Base-by-base conservation (phyloP, 768 basidiomycete genomes). In the Baorangia bicolor region DNA sequence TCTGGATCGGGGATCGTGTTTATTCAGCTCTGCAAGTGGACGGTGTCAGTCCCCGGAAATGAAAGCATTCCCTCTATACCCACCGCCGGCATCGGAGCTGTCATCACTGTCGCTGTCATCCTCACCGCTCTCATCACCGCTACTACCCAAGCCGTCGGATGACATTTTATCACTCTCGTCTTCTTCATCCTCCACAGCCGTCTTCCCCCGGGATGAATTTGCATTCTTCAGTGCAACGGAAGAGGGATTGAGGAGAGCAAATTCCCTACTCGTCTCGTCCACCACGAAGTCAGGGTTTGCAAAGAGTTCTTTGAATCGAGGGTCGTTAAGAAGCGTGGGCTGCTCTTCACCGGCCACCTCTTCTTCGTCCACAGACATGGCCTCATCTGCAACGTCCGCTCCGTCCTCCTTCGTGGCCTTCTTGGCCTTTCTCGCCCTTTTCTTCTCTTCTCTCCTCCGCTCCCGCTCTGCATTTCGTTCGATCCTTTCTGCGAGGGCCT, bases 171-270 rank as follows among this genome's bases (percentile, higher is more conserved):
- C 90, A 61, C 87, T 91, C 67, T 93, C 91, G 18, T 94, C 94
- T 30, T 91, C 91, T 61, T 95, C 92, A 34, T 91, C 85, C 65
- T 94, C 90, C 25, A 92, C 90, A 2, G 88, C 92, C 1, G 92
- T 95, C 78, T 82, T 91, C 47, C 73, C 71, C 59, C 77, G 73
- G 33, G 61, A 65, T 55, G 56, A 69, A 51, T 63, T 64, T 48
- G 43, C 68, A 66, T 76, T 73, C 68, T 77, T 82, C 67, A 81
- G 81, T 30, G 82, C 79, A n/a, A 75, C 84, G 11, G 87, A 74
- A 20, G 94, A 95, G 14, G 96, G 96, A 70, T 98, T 94, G 68
- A 98, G 83, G 60, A 98, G 73, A n/a, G 87, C 90, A 69, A 80
- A 98, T 75, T 98, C 97, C 64, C 91, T 79, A 61, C 78, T 90